Evolutionary conservation across 2,329 filamentous ascomycete genomes (phyloP).

Genomic region (Pyrenophora teres): DNA sequence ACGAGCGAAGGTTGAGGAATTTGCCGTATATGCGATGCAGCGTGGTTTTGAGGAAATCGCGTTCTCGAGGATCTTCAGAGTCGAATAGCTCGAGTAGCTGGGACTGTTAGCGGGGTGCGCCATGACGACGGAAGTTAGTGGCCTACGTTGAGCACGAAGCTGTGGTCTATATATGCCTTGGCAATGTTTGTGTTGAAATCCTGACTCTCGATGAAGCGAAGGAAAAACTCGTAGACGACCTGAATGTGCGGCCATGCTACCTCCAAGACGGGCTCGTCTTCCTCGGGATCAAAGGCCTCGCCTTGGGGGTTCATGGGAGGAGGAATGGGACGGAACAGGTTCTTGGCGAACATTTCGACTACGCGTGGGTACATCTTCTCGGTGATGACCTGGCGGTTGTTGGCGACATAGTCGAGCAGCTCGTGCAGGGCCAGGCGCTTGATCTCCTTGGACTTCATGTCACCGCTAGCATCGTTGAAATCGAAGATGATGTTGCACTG

Average conservation of each 20-base stretch:
- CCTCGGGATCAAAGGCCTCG: slow-evolving; percentile 96
- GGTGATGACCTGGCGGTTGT: slow-evolving; percentile 97
- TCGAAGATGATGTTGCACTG: slow-evolving; percentile 99
- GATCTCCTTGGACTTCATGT: slow-evolving; percentile 99
- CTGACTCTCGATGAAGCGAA: slow-evolving; percentile 98
- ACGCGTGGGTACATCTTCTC: slow-evolving; percentile 99
- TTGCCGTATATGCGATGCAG: slow-evolving; percentile 98
- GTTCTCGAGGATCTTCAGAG: slow-evolving; percentile 93
- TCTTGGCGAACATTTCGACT: slow-evolving; percentile 99
- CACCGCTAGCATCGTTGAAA: slow-evolving; percentile 96
- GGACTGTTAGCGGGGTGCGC: slow-evolving; percentile 21
- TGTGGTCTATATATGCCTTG: slow-evolving; percentile 97
- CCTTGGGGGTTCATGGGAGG: slow-evolving; percentile 97
- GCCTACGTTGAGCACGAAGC: slow-evolving; percentile 81
- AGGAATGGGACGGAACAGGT: slow-evolving; percentile 94
- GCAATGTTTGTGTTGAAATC: slow-evolving; percentile 99
- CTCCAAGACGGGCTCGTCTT: slow-evolving; percentile 96
- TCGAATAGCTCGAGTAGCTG: slow-evolving; percentile 96
- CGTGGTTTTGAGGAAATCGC: slow-evolving; percentile 97
- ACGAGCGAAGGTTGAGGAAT: slow-evolving; percentile 95
- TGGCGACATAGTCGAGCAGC: slow-evolving; percentile 95
- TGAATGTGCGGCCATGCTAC: slow-evolving; percentile 99
- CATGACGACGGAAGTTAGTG: background rate
- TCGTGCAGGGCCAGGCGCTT: slow-evolving; percentile 96
- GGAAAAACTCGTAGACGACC: slow-evolving; percentile 99